Percentiles rank a stretch among this genome's conserved stretches.
phyloP scores from a whole-genome alignment of 176 grass and related monocot genomes.

The Chloris gayana region DNA sequence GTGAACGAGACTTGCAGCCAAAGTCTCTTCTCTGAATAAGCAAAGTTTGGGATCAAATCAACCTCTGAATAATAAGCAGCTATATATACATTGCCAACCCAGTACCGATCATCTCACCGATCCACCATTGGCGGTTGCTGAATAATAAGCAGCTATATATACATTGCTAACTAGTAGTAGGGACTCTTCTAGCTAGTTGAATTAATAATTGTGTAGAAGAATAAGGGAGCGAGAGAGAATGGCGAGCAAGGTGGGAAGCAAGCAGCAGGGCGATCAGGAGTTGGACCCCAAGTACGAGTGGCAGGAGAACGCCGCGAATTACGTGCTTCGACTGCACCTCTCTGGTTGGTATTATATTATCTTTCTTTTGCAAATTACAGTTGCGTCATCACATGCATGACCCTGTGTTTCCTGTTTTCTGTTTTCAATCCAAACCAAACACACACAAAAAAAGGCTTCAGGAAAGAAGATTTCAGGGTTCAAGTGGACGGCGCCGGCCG shows the following conservation, averaged over 20 bases:
- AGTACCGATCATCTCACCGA: too few relatives aligned
- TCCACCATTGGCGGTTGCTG: too few relatives aligned
- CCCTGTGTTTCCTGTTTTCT: too few relatives aligned
- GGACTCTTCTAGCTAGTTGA: too few relatives aligned
- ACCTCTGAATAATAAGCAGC: too few relatives aligned
- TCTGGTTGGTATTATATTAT: constrained; percentile 33
- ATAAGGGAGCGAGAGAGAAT: neutral
- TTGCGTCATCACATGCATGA: neutral
- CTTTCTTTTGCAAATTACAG: too few relatives aligned
- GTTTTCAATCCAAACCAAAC: too few relatives aligned
- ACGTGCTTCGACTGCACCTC: constrained; percentile 45
- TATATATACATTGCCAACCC: too few relatives aligned
- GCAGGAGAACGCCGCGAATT: constrained; percentile 22
- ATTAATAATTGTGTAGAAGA: too few relatives aligned
- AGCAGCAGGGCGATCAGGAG: neutral
- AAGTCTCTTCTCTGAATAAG: constrained; percentile 23
- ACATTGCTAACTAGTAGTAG: too few relatives aligned
- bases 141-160: too few relatives aligned
- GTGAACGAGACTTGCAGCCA: neutral
- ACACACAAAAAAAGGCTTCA: constrained; percentile 45
- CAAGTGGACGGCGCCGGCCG: constrained; percentile 54
- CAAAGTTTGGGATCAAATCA: constrained; percentile 48
- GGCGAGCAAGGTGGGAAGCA: constrained; percentile 9
- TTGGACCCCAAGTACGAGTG: constrained; percentile 50
- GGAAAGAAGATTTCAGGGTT: constrained; percentile 64